Percentiles rank a stretch among this genome's conserved stretches.
Evolutionary conservation across 805 yeast genomes (phyloP).

Genomic region (Saccharomycopsis fibuligera): DNA sequence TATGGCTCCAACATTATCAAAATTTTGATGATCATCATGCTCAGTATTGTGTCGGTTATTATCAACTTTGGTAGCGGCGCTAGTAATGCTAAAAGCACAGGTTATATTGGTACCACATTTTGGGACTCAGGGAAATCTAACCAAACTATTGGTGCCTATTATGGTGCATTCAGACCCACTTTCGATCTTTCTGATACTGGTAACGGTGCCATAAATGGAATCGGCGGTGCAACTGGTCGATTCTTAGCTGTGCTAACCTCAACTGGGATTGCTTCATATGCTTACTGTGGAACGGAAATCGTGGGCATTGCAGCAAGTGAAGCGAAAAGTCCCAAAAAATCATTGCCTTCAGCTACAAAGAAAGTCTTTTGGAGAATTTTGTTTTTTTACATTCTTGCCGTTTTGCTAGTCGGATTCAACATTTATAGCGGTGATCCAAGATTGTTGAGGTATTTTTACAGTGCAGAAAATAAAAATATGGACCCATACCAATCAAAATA

Average conservation of each 20-base stretch:
- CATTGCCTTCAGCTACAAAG: constrained; percentile 71
- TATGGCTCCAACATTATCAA: constrained; percentile 55
- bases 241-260: constrained; percentile 57
- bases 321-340: constrained; percentile 71
- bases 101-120: constrained; percentile 54
- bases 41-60: constrained; percentile 59
- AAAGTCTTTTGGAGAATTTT: constrained; percentile 68
- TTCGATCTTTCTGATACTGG: constrained; percentile 63
- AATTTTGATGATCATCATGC: constrained; percentile 43
- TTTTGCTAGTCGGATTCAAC: constrained; percentile 65
- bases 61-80: constrained; percentile 52
- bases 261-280: constrained; percentile 58
- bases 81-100: constrained; percentile 30
- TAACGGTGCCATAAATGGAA: constrained; percentile 45
- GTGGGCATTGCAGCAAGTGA: constrained; percentile 83
- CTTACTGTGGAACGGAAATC: constrained; percentile 77
- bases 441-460: constrained; percentile 42
- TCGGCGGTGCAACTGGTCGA: constrained; percentile 54
- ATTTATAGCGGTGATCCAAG: constrained; percentile 76
- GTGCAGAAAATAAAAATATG: constrained; percentile 10
- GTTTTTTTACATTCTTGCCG: constrained; percentile 57
- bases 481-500: constrained; percentile 23
- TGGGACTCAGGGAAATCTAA: constrained; percentile 57
- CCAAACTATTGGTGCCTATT: constrained; percentile 40
- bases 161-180: constrained; percentile 70